Conservation (phyloP, 2,329 filamentous ascomycete species). For the Fonsecaea pugnacius region DNA sequence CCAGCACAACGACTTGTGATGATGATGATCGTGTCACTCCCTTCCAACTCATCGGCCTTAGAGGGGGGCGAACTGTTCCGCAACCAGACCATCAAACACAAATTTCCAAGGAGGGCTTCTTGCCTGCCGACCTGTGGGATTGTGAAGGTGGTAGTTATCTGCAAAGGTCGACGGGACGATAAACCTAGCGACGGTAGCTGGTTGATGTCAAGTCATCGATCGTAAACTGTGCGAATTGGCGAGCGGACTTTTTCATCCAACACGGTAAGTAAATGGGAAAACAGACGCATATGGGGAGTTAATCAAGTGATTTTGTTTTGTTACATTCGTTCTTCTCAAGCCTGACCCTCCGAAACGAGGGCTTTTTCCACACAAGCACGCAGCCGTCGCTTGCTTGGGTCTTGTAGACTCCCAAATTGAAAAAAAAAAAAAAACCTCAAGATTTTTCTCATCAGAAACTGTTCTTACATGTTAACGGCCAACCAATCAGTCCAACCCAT, state of each 20-base stretch:
- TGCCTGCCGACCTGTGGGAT: no score
- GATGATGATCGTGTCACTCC: no score
- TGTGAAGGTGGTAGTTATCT: no score
- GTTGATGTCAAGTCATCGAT: no score
- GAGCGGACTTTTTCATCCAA: not conserved
- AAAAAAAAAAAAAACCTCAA: not conserved
- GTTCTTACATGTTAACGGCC: not conserved
- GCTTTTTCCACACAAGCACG: not conserved
- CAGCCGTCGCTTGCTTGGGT: not conserved
- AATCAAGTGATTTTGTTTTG: not conserved
- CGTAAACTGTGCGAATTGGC: not conserved
- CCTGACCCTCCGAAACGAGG: not conserved
- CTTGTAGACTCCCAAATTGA: not conserved
- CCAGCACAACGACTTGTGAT: no score
- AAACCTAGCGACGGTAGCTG: no score
- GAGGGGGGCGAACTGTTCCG: no score
- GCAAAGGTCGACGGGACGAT: no score
- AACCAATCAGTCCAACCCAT: not conserved
- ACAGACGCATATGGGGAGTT: not conserved
- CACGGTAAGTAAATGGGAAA: not conserved
- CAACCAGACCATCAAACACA: no score
- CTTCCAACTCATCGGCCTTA: no score
- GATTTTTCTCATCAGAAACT: not conserved
- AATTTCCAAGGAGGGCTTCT: no score
- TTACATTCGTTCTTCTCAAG: conserved; percentile 2